Evolutionary conservation across 805 yeast species (phyloP).

Genomic region (Starmerella floris): DNA sequence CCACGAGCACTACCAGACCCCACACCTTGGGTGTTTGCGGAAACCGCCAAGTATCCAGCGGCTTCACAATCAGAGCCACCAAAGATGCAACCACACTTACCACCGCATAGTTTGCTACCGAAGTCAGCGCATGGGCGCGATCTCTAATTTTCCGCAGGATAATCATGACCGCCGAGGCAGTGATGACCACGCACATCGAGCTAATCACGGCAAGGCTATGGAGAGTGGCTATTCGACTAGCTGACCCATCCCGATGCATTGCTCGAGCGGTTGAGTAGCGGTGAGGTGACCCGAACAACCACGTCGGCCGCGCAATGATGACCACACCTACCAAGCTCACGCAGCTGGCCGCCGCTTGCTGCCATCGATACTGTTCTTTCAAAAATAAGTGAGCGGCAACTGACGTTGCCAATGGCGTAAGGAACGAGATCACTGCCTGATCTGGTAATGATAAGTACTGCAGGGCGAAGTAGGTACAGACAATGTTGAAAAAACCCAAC

Average conservation of each 20-base stretch:
- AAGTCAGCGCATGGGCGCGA: conserved; percentile 63
- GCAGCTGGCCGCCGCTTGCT: conserved; percentile 58
- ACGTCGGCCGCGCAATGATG: conserved; percentile 68
- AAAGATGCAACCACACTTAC: conserved; percentile 44
- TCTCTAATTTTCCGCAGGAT: conserved; percentile 61
- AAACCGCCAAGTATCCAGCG: conserved; percentile 1
- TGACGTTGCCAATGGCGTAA: conserved; percentile 66
- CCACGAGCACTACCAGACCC: conserved; percentile 47
- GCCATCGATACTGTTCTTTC: conserved; percentile 48
- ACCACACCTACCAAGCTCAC: conserved; percentile 64
- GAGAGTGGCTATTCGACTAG: background rate
- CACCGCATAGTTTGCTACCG: conserved; percentile 65
- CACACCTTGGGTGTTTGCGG: conserved; percentile 29
- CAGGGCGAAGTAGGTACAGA: conserved; percentile 62
- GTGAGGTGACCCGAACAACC: conserved; percentile 40
- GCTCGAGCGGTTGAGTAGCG: background rate
- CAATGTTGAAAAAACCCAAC: conserved; percentile 69
- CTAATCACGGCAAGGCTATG: conserved; percentile 38
- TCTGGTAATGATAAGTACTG: conserved; percentile 66
- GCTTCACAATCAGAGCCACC: conserved; percentile 25
- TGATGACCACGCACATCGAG: conserved; percentile 35
- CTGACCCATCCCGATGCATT: background rate
- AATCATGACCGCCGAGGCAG: conserved; percentile 16
- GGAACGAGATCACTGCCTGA: conserved; percentile 65
- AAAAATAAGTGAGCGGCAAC: conserved; percentile 55